phyloP scores from a whole-genome alignment of 768 basidiomycete species.

The Phlebiopsis gigantea region DNA sequence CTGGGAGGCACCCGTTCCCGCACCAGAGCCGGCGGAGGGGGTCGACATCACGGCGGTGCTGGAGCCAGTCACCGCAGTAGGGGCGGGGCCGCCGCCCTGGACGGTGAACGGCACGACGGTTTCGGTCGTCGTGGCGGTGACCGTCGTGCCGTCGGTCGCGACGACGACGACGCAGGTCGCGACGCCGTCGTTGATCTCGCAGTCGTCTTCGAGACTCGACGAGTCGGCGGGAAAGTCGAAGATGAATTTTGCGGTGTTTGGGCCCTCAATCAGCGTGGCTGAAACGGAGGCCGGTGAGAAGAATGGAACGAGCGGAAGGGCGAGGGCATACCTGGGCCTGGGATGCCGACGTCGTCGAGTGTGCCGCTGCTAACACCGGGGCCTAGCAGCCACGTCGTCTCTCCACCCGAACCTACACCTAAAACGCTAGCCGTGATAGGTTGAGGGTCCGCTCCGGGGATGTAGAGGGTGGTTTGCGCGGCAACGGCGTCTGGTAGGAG shows the following conservation, averaged over 20 bases:
- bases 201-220: conserved; percentile 20
- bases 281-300: not conserved
- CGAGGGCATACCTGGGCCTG: conserved; percentile 33
- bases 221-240: conserved; percentile 22
- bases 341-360: conserved; percentile 26
- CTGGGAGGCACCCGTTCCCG: conserved; percentile 4
- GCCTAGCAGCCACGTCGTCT: conserved; percentile 37
- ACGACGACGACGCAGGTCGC: conserved; percentile 25
- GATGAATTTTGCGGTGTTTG: conserved; percentile 34
- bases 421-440: conserved; percentile 36
- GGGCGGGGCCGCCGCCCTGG: conserved; percentile 19
- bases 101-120: conserved; percentile 24
- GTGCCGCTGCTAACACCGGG: conserved; percentile 32
- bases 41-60: not conserved
- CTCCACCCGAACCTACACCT: conserved; percentile 36
- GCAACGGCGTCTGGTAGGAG: conserved; percentile 20
- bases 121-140: conserved; percentile 17
- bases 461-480: conserved; percentile 36
- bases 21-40: conserved; percentile 4
- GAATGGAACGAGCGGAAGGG: not conserved
- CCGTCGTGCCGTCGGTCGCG: conserved; percentile 11
- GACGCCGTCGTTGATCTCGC: conserved; percentile 19
- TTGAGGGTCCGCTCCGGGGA: conserved; percentile 42
- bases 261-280: conserved; percentile 43
- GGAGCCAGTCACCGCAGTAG: not conserved